Evolutionary conservation across 331 rosid species (phyloP).

Genomic region (Quercus lobata): DNA sequence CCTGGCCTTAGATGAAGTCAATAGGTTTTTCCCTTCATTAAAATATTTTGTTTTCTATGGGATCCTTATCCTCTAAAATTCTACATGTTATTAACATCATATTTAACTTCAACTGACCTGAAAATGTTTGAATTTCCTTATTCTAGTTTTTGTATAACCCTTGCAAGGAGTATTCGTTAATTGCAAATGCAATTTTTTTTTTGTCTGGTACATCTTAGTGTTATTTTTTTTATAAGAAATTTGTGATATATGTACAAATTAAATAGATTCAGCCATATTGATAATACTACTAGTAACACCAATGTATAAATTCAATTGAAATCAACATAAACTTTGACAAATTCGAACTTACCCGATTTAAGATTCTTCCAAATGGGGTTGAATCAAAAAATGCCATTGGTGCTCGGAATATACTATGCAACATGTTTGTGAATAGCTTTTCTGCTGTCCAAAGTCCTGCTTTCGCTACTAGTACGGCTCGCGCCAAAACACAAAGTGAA

Average conservation of each 20-base stretch:
- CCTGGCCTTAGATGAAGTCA: background rate
- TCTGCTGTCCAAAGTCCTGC: constrained; percentile 83
- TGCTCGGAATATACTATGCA: constrained; percentile 61
- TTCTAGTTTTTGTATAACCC: background rate
- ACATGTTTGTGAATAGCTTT: constrained; percentile 65
- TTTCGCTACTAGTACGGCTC: constrained; percentile 53
- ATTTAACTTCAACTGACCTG: no score
- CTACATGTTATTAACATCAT: no score
- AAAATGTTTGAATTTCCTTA: background rate
- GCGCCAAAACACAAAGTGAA: constrained; percentile 55
- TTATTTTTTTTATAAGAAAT: background rate
- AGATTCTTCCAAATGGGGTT: constrained; percentile 92
- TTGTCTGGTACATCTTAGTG: background rate
- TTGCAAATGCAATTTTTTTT: background rate
- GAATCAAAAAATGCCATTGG: constrained; percentile 96
- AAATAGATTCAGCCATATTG: background rate
- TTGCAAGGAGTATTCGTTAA: background rate
- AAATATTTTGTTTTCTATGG: background rate
- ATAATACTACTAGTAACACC: background rate
- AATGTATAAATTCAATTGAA: background rate
- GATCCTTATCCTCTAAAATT: background rate
- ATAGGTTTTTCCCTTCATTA: background rate
- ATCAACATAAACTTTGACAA: background rate
- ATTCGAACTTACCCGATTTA: constrained; percentile 62
- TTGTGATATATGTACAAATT: background rate